These are phyloP conservation scores for Fusarium pilosicola DNA, from an alignment of 2,329 filamentous ascomycete genomes.

Conservation along the genomic window DNA sequence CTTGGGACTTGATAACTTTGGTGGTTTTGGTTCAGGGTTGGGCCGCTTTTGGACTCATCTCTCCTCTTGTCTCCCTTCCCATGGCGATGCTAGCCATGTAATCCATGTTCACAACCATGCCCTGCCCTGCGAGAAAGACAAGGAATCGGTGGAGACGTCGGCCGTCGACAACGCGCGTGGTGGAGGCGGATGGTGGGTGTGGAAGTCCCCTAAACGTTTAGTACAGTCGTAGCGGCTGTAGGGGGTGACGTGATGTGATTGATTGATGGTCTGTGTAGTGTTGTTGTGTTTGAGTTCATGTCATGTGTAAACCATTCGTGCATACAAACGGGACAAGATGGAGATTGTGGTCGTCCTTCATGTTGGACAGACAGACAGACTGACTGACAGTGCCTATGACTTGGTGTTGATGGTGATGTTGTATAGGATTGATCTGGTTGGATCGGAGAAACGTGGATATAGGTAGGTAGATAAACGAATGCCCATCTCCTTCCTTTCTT, in stretches of 20 bases:
- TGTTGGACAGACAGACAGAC: neutral
- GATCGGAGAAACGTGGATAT: slow-evolving; percentile 9
- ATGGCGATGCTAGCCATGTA: neutral
- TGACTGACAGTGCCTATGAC: neutral
- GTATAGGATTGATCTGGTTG: neutral
- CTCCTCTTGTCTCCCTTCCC: slow-evolving; percentile 4
- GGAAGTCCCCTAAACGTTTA: slow-evolving; percentile 14
- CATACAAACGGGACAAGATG: neutral
- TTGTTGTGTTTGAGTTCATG: slow-evolving; percentile 26
- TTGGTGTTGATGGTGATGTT: neutral
- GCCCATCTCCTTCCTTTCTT: slow-evolving; percentile 1
- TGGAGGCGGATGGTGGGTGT: slow-evolving; percentile 24
- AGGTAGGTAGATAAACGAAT: slow-evolving; percentile 35
- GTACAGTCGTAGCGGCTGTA: slow-evolving; percentile 3
- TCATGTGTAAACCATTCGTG: slow-evolving; percentile 12
- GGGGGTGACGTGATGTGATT: slow-evolving; percentile 32
- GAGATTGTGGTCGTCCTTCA: neutral
- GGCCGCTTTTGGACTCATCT: slow-evolving; percentile 2
- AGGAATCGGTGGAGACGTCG: slow-evolving; percentile 30
- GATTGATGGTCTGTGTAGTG: slow-evolving; percentile 15
- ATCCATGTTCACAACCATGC: slow-evolving; percentile 1
- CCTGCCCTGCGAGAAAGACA: slow-evolving; percentile 7
- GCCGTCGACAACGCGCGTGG: slow-evolving; percentile 19
- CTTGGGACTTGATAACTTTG: neutral
- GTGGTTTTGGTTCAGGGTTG: slow-evolving; percentile 18